Conservation (phyloP, 2,329 filamentous ascomycete species). For the Penicillium sp. region DNA sequence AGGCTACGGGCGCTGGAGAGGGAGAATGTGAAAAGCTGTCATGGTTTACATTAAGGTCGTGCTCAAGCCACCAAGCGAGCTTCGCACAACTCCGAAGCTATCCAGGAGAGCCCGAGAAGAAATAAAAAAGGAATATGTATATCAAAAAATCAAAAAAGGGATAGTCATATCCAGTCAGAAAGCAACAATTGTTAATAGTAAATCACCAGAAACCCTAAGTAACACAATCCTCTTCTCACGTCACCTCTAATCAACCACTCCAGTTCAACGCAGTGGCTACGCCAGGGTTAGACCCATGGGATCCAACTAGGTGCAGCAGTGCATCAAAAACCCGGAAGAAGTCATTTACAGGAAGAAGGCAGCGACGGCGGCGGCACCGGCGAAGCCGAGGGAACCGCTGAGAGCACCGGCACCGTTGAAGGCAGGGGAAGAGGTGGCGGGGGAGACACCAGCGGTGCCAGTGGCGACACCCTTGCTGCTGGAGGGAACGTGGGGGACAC, state of each 20-base stretch:
- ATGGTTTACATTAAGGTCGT: constrained; percentile 33
- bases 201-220: constrained; percentile 28
- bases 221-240: constrained; percentile 19
- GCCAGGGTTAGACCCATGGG: not conserved
- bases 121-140: constrained; percentile 24
- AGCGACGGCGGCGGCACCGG: constrained; percentile 31
- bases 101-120: constrained; percentile 29
- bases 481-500: constrained; percentile 22
- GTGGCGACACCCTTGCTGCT: constrained; percentile 13
- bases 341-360: constrained; percentile 36
- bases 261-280: constrained; percentile 1
- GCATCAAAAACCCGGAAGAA: constrained; percentile 16
- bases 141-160: constrained; percentile 22
- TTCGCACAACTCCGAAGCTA: constrained; percentile 32
- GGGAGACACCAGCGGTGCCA: constrained; percentile 5
- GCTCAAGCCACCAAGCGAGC: constrained; percentile 30
- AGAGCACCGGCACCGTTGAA: constrained; percentile 33
- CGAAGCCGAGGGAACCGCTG: constrained; percentile 32
- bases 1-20: constrained; percentile 23
- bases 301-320: constrained; percentile 7
- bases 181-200: constrained; percentile 24
- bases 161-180: constrained; percentile 29
- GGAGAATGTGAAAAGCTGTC: constrained; percentile 27
- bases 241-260: constrained; percentile 12
- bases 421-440: constrained; percentile 19